Evolutionary conservation across 192 early-diverging fungal genomes (phyloP).

Genomic region (Thamnidium elegans): DNA sequence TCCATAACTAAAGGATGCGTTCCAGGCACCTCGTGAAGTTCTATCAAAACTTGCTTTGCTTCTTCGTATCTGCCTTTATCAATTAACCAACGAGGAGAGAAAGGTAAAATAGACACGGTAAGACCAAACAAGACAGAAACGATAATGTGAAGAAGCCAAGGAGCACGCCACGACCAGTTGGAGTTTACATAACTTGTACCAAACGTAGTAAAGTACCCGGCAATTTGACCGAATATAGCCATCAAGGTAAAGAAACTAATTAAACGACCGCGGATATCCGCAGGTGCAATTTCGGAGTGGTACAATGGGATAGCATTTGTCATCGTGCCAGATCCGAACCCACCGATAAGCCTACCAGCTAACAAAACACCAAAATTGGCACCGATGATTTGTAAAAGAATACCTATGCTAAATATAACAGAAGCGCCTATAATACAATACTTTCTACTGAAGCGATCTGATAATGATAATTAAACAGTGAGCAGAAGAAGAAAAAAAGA

Average conservation of each 20-base stretch:
- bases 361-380: slow-evolving; percentile 41
- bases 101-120: slow-evolving; percentile 74
- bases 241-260: slow-evolving; percentile 84
- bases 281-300: slow-evolving; percentile 60
- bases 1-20: slow-evolving; percentile 48
- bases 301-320: slow-evolving; percentile 37
- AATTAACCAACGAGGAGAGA: slow-evolving; percentile 84
- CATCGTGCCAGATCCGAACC: slow-evolving; percentile 37
- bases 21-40: slow-evolving; percentile 61
- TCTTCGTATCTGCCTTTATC: slow-evolving; percentile 66
- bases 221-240: slow-evolving; percentile 78
- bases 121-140: slow-evolving; percentile 45
- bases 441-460: slow-evolving; percentile 57
- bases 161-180: slow-evolving; percentile 70
- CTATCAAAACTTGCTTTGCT: slow-evolving; percentile 61
- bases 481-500: no score
- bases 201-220: slow-evolving; percentile 51
- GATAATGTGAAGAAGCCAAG: slow-evolving; percentile 77
- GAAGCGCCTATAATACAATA: slow-evolving; percentile 63
- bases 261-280: slow-evolving; percentile 82
- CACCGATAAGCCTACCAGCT: slow-evolving; percentile 29
- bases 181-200: slow-evolving; percentile 42
- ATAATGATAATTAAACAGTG: no score
- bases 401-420: slow-evolving; percentile 69
- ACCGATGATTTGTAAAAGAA: slow-evolving; percentile 65